phyloP scores from a whole-genome alignment of 306 rosid species.

The Vigna radiata region DNA sequence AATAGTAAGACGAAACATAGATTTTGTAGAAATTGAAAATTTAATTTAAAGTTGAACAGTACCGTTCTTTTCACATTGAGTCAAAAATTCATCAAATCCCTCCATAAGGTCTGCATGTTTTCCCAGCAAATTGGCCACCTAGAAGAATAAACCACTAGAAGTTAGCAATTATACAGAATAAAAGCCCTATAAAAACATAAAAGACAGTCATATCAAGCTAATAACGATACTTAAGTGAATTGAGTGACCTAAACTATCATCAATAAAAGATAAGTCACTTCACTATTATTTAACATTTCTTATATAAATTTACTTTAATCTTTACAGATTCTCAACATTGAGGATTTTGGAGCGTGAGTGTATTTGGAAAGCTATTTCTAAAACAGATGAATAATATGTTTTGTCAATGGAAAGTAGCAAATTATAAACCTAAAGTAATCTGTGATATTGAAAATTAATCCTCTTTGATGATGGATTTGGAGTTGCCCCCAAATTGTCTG shows the following conservation, averaged over 20 bases:
- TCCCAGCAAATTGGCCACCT: constrained; percentile 93
- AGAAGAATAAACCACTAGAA: constrained; percentile 44
- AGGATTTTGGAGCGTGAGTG: constrained; percentile 22
- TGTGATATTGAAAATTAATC: constrained; percentile 15
- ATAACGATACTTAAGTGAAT: constrained; percentile 15
- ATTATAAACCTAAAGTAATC: constrained; percentile 15
- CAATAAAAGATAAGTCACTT: constrained; percentile 5
- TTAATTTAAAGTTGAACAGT: constrained; percentile 47
- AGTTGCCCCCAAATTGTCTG: constrained; percentile 19
- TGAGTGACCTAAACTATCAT: constrained; percentile 5
- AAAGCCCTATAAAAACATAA: neutral
- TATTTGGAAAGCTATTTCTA: constrained; percentile 20
- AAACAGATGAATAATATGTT: constrained; percentile 7
- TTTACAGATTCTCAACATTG: constrained; percentile 19
- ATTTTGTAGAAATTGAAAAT: constrained; percentile 41
- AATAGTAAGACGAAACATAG: constrained; percentile 29
- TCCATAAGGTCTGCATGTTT: constrained; percentile 85
- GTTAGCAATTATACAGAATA: constrained; percentile 27
- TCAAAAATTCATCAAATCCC: constrained; percentile 88
- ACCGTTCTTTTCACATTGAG: constrained; percentile 94
- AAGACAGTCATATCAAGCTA: constrained; percentile 26
- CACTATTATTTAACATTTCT: constrained; percentile 35
- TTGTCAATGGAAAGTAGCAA: constrained; percentile 5
- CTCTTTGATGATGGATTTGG: constrained; percentile 12
- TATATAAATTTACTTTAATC: constrained; percentile 5